These are phyloP conservation scores for Kwoniella sp. DNA, from an alignment of 768 basidiomycete genomes.

Conservation along the genomic window DNA sequence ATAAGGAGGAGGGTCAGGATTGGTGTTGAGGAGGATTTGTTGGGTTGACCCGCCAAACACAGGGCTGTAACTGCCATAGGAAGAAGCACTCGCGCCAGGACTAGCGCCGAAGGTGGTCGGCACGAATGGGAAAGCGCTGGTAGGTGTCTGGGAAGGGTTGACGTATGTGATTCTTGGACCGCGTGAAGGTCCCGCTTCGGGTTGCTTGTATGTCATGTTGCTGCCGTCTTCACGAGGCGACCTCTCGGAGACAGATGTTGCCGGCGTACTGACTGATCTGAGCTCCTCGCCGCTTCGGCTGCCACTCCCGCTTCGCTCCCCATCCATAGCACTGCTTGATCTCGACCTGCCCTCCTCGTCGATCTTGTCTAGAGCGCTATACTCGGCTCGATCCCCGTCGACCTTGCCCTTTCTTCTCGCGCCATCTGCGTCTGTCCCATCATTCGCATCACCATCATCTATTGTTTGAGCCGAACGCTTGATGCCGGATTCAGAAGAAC, in stretches of 20 bases:
- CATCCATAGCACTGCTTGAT: slow-evolving; percentile 10
- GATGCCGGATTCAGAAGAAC: slow-evolving; percentile 20
- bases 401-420: slow-evolving; percentile 18
- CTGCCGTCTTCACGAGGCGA: slow-evolving; percentile 11
- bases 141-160: slow-evolving; percentile 46
- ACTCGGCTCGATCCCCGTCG: slow-evolving; percentile 11
- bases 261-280: slow-evolving; percentile 11
- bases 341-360: slow-evolving; percentile 9
- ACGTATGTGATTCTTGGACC: slow-evolving; percentile 46
- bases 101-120: slow-evolving; percentile 29
- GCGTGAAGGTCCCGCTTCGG: slow-evolving; percentile 20
- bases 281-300: slow-evolving; percentile 26
- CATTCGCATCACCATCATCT: slow-evolving; percentile 12
- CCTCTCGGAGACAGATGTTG: slow-evolving; percentile 14
- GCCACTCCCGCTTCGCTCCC: slow-evolving; percentile 17
- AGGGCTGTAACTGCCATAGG: slow-evolving; percentile 11
- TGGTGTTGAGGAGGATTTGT: slow-evolving; percentile 33
- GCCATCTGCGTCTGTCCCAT: slow-evolving; percentile 12
- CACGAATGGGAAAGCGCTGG: slow-evolving; percentile 32
- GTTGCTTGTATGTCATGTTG: not conserved
- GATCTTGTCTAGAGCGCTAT: slow-evolving; percentile 15
- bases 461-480: slow-evolving; percentile 19
- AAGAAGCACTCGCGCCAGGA: slow-evolving; percentile 20
- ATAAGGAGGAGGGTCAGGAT: slow-evolving; percentile 67
- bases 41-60: slow-evolving; percentile 16